These are phyloP conservation scores for Ganoderma boninense DNA, from an alignment of 1,284 basidiomycete genomes.

Conservation along the genomic window DNA sequence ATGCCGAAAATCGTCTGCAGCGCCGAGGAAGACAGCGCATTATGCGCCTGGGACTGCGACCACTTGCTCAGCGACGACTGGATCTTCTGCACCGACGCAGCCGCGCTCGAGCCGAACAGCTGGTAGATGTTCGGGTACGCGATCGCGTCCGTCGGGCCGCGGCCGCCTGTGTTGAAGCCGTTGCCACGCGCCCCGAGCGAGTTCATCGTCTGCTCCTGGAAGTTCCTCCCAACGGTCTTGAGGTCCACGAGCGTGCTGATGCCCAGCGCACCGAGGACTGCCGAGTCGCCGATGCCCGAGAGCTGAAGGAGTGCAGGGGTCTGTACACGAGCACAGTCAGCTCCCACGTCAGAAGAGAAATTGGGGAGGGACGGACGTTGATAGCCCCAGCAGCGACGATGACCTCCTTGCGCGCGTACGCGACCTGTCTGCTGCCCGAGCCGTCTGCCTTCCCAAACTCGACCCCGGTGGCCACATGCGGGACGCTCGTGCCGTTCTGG, in stretches of 20 bases:
- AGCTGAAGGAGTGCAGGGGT: constrained; percentile 52
- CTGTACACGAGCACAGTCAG: constrained; percentile 26
- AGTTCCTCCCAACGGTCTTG: constrained; percentile 53
- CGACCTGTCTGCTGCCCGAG: constrained; percentile 35
- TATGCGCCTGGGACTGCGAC: constrained; percentile 51
- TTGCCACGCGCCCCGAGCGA: constrained; percentile 46
- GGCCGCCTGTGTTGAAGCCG: constrained; percentile 44
- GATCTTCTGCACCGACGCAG: constrained; percentile 45
- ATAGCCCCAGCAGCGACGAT: constrained; percentile 58
- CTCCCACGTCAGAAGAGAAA: not conserved
- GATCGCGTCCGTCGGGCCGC: constrained; percentile 47
- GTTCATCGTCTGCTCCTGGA: constrained; percentile 59
- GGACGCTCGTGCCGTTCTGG: constrained; percentile 44
- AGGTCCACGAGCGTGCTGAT: constrained; percentile 48
- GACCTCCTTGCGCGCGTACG: constrained; percentile 59
- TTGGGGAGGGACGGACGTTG: constrained; percentile 14
- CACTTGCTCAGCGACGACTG: constrained; percentile 44
- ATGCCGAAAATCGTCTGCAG: constrained; percentile 50
- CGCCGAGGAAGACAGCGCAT: constrained; percentile 48
- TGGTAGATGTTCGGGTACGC: constrained; percentile 53
- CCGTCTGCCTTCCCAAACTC: constrained; percentile 50
- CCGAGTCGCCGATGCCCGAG: constrained; percentile 54
- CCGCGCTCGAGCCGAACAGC: constrained; percentile 49
- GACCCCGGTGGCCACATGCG: constrained; percentile 60
- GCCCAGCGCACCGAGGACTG: constrained; percentile 48